Evolutionary conservation across 305 asterid genomes (phyloP), one percentile per base, ranked within the genome.

Genomic region (Petunia hybrid): DNA sequence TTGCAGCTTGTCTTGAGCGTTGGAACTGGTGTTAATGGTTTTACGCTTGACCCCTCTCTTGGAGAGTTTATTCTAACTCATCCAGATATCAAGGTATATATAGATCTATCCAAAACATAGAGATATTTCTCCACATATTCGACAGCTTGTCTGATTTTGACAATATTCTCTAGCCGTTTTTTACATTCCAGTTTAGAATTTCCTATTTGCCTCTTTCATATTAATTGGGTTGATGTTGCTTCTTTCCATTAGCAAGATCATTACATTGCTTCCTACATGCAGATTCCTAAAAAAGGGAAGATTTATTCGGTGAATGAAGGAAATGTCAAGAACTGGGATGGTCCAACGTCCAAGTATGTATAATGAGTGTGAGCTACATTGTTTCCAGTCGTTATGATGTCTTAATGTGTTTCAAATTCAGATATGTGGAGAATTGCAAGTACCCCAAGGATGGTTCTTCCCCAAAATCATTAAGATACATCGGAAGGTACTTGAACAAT

Each of bases 31-130:
- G 98, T 96, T 66, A 94, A 96, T 62, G 99, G 99, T 53, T 96
- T 96, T 91, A 94, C 99, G 22, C 98, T 96, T 77, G 99, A 96
- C 80, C 99, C 99, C 41, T 96, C 98, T 81, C 95, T 96, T 22
- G 99, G 99, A 74, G 99, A 96, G 86, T 96, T 96, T 92, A 94
- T 96, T 79, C 76, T 94, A 85, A 96, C 99, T 84, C 99, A 96
- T 88, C 91, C 99, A 9, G 89, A 93, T 83, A 92, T 96, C 48
- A 93, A 92, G 98, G 98, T 96, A 81, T 22, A 22, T 22, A 22
- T 22, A 22, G 31, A 22, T 22, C 31, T 22, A 22, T 22, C 31
- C 31, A 22, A 22, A 22, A 22, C 31, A 22, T 22, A 22, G 31
- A 22, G 31, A 22, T 22, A 22, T 0, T 66, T 66, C n/a, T 66